phyloP scores from a whole-genome alignment of 2,329 filamentous ascomycete species.

The Clonostachys byssicola region DNA sequence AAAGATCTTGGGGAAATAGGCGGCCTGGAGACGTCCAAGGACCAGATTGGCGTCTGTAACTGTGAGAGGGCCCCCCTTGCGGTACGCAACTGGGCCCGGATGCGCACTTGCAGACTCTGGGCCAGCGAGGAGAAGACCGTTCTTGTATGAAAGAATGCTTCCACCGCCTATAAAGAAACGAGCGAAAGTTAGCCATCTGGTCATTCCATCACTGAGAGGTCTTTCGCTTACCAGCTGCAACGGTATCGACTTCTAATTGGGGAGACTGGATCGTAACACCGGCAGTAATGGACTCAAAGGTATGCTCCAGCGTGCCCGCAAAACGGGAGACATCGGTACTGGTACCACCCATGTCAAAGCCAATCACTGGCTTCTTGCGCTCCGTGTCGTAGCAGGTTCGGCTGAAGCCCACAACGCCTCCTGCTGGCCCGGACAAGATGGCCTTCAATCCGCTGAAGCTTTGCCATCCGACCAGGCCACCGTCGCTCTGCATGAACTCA shows the following conservation, averaged over 20 bases:
- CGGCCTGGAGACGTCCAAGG: constrained; percentile 76
- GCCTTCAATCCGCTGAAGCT: constrained; percentile 80
- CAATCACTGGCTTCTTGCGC: constrained; percentile 82
- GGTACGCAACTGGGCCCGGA: constrained; percentile 84
- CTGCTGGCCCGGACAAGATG: constrained; percentile 83
- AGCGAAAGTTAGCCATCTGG: background rate
- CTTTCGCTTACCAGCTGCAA: constrained; percentile 67
- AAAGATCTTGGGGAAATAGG: constrained; percentile 95
- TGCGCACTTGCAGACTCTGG: constrained; percentile 87
- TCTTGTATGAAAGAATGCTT: constrained; percentile 30
- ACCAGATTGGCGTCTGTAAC: constrained; percentile 90
- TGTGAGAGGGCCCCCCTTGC: constrained; percentile 82
- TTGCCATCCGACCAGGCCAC: constrained; percentile 67
- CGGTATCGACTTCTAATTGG: constrained; percentile 91
- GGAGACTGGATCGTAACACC: constrained; percentile 92
- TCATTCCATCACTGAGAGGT: constrained; percentile 25
- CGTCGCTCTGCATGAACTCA: constrained; percentile 93
- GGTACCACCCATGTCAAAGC: constrained; percentile 92
- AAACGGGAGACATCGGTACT: constrained; percentile 89
- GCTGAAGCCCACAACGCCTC: constrained; percentile 88
- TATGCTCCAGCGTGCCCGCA: constrained; percentile 72
- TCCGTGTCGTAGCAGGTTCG: constrained; percentile 83
- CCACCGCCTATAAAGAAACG: constrained; percentile 1
- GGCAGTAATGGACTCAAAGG: constrained; percentile 89
- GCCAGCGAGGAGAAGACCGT: constrained; percentile 85